Evolutionary conservation across 1,284 basidiomycete genomes (phyloP).

Genomic region (Ceratobasidium sp.): DNA sequence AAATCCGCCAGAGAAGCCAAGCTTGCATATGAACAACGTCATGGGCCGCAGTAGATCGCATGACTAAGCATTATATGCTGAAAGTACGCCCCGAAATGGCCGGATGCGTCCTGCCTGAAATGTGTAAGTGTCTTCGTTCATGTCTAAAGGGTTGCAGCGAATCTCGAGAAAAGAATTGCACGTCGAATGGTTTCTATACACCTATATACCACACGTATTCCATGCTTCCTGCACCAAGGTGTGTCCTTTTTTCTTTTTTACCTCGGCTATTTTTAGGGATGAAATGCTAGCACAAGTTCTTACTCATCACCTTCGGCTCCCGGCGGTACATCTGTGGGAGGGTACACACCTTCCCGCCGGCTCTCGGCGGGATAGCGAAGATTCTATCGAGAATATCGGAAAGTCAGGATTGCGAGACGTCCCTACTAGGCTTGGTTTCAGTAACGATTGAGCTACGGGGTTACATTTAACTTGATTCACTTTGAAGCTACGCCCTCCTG

Average conservation of each 20-base stretch:
- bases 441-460: not conserved
- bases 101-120: too few species aligned
- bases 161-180: too few species aligned
- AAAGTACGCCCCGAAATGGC: too few species aligned
- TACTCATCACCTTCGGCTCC: not conserved
- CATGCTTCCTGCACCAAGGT: not conserved
- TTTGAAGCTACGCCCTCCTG: too few species aligned
- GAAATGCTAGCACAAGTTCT: not conserved
- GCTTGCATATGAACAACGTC: not conserved
- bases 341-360: not conserved
- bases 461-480: not conserved
- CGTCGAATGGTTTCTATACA: too few species aligned
- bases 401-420: not conserved
- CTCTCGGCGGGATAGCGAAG: slow-evolving; percentile 11
- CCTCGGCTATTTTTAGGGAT: not conserved
- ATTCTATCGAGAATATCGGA: not conserved
- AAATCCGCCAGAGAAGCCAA: not conserved
- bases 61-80: not conserved
- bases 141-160: too few species aligned
- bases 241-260: not conserved
- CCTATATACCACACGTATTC: too few species aligned
- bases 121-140: too few species aligned
- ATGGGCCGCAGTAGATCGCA: not conserved
- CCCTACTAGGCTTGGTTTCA: not conserved
- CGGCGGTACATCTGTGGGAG: not conserved